These are phyloP conservation scores for Polyporus tsugae DNA, from an alignment of 1,284 basidiomycete species.

Conservation along the genomic window DNA sequence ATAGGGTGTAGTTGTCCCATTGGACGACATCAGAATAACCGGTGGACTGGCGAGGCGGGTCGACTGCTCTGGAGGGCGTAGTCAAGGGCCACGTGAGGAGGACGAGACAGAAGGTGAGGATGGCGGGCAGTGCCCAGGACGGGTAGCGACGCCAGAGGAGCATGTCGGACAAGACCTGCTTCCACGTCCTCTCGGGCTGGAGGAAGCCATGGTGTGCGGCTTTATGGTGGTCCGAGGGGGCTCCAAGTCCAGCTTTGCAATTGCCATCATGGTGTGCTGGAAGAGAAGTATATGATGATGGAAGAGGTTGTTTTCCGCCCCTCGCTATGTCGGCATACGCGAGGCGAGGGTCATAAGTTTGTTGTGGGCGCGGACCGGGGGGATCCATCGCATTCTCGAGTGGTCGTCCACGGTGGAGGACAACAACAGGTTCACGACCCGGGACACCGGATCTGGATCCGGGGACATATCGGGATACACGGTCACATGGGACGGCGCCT, in stretches of 20 bases:
- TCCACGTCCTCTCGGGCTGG: background rate
- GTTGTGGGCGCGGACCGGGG: background rate
- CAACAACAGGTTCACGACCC: background rate
- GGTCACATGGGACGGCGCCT: background rate
- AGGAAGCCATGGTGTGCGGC: background rate
- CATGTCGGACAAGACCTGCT: background rate
- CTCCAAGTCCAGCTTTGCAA: no score
- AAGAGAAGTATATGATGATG: no score
- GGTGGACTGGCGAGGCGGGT: constrained; percentile 40
- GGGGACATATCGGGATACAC: background rate
- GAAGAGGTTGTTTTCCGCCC: background rate
- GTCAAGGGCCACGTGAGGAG: constrained; percentile 30
- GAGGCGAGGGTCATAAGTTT: background rate
- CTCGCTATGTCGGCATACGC: constrained; percentile 4
- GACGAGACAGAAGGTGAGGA: constrained; percentile 27
- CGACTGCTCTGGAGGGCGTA: constrained; percentile 12
- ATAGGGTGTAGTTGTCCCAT: constrained; percentile 45
- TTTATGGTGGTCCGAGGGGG: background rate
- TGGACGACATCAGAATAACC: constrained; percentile 41
- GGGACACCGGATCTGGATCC: background rate
- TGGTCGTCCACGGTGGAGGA: background rate
- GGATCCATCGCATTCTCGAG: background rate
- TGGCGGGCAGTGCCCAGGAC: constrained; percentile 27
- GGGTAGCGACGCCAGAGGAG: constrained; percentile 23
- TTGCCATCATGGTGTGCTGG: no score